These are phyloP conservation scores for Phytomonas sp. DNA, from an alignment of 208 protist genomes.

Conservation along the genomic window DNA sequence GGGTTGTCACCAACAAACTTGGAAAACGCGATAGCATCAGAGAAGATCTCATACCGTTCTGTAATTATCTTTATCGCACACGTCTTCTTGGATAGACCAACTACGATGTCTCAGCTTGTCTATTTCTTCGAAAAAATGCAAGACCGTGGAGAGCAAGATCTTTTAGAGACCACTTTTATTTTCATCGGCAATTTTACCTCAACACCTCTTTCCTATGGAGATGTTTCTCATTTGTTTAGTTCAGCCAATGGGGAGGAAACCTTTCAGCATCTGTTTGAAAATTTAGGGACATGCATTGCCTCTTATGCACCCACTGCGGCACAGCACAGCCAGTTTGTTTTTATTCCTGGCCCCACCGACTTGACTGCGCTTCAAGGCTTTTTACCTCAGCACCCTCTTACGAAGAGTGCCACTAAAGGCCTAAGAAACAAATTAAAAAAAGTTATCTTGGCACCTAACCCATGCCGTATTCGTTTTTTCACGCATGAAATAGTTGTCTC, in stretches of 20 bases:
- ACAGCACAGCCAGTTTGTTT: constrained; percentile 66
- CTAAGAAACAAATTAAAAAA: constrained; percentile 52
- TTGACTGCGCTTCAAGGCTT: constrained; percentile 57
- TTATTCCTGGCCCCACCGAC: constrained; percentile 74
- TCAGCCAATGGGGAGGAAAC: constrained; percentile 42
- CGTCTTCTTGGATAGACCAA: constrained; percentile 65
- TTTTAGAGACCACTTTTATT: constrained; percentile 73
- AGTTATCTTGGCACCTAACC: constrained; percentile 69
- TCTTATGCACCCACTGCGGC: constrained; percentile 63
- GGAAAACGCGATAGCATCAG: constrained; percentile 27
- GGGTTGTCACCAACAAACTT: constrained; percentile 47
- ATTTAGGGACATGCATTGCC: constrained; percentile 41
- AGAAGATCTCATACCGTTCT: constrained; percentile 61
- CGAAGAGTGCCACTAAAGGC: constrained; percentile 34
- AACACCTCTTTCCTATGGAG: constrained; percentile 52
- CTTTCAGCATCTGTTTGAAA: constrained; percentile 38
- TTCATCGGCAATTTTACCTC: constrained; percentile 76
- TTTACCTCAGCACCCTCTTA: constrained; percentile 65
- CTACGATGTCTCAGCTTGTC: constrained; percentile 39
- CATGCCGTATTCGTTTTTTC: constrained; percentile 77
- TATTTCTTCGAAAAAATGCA: constrained; percentile 80
- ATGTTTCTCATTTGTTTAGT: constrained; percentile 72
- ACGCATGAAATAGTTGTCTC: constrained; percentile 80
- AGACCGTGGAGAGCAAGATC: constrained; percentile 60
- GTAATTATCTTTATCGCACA: constrained; percentile 79